Conservation (phyloP, 108 stramenopile genomes). For the Asterionellopsis glacialis region DNA sequence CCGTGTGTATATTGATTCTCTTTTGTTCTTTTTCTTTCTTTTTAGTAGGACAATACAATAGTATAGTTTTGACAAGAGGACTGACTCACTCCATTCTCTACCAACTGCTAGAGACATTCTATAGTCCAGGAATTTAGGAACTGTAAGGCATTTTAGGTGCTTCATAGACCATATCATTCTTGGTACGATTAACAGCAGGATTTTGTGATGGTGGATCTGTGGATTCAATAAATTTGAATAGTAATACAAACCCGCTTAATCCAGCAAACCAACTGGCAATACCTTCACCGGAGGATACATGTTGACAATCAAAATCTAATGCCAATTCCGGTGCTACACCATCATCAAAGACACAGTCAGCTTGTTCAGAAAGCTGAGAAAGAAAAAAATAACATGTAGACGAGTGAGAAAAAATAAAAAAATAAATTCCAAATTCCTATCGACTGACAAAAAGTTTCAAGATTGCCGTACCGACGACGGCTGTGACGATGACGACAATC, state of each 20-base stretch:
- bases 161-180: slow-evolving; percentile 1
- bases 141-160: neutral
- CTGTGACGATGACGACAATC: neutral
- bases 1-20: no score
- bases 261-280: slow-evolving; percentile 76
- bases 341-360: slow-evolving; percentile 94
- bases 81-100: no score
- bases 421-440: slow-evolving; percentile 16
- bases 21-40: no score
- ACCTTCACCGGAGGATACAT: slow-evolving; percentile 72
- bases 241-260: slow-evolving; percentile 63
- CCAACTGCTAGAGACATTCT: no score
- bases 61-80: no score
- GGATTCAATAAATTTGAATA: slow-evolving; percentile 58
- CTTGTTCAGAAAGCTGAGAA: slow-evolving; percentile 87
- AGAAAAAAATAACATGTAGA: neutral
- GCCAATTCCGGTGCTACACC: slow-evolving; percentile 94
- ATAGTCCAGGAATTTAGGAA: no score
- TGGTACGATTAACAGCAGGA: slow-evolving; percentile 7
- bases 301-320: slow-evolving; percentile 94
- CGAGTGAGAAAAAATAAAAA: neutral
- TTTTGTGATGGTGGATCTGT: neutral
- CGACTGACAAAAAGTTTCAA: neutral
- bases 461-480: neutral
- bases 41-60: no score